Base-by-base conservation (phyloP, 148 eudicot genomes). In the Simmondsia chinensis region DNA sequence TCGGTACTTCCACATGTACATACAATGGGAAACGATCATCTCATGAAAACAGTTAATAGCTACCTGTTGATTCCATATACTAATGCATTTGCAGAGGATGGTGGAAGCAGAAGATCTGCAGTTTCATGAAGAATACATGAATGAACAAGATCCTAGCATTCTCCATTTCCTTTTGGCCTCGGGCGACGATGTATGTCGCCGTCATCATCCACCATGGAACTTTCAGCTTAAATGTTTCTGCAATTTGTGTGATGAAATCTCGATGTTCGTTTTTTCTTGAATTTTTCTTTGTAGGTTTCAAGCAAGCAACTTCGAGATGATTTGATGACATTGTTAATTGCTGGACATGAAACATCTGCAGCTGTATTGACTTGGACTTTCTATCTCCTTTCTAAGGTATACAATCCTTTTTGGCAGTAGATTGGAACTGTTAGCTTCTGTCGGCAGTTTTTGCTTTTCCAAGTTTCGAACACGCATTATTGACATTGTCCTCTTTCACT, bases 261-360 rank as follows among this genome's bases (percentile, higher is more conserved):
- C n/a, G n/a, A n/a, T n/a, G n/a, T n/a, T n/a, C n/a, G n/a, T n/a
- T n/a, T 11, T 6, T 18, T 29, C 31, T 38, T 24, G 8, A 20
- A 29, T 29, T 29, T 20, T 47, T 43, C 20, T 64, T 19, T 71
- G 65, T 54, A 91, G 97, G 95, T 91, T 55, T 66, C 95, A 26
- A 85, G 97, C 73, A 91, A 91, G 91, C 97, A 91, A 71, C 94
- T 91, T 18, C 95, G 95, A 27, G 97, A 91, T 68, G 97, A 91
- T 68, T 64, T 91, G 51, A 91, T 91, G 97, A 91, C 97, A 39
- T 50, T 91, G 72, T 77, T 91, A 50, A 91, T 91, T 59, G 97
- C 97, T 70, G 97, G 97, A 52, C 97, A 91, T 70, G 97, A 91
- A 79, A 91, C 97, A 36, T 85, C 97, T 7, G 97, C 97, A 21